Base-by-base conservation (phyloP, 164 flowering plant genomes). In the Aristolochia fimbriata region DNA sequence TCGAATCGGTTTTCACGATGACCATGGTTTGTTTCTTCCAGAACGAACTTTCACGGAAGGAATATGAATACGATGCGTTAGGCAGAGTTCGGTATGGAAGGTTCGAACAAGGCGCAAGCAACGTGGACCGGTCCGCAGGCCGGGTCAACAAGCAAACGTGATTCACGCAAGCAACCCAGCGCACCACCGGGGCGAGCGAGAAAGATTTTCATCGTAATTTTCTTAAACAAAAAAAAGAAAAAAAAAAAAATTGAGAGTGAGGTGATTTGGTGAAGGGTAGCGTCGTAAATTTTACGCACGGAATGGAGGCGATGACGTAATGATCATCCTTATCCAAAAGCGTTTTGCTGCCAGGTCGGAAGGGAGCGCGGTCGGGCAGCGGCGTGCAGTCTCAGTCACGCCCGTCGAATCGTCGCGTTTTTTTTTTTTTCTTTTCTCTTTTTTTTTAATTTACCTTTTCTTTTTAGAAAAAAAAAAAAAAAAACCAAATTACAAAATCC, bases 351-450 rank as follows among this genome's bases (percentile, higher is more conserved):
- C 66, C 69, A 63, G 60, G 65, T 57, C 47, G 68, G 51, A 57
- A 24, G 47, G 52, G 53, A 50, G 59, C 51, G 62, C 31, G 59
- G 68, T 62, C 51, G 73, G 62, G 63, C 45, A 62, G 66, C 57
- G 60, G 63, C 73, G 66, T 62, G 69, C 69, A 27, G 66, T 62
- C 63, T 47, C 24, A 25, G 57, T 64, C 64, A 64, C 58, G 68
- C 64, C 27, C 46, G 52, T 62, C 63, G 55, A 63, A 47, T 59
- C 67, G 51, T 55, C 62, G 50, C 25, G 58, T 53, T 23, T 59
- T 52, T 52, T 51, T 20, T 4, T 20, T 51, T 20, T 20, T 9
- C 19, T 51, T 51, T 19, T 50, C 17, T 15, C 9, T 4, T 19
- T 4, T 19, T 4, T 19, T 15, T 15, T 1, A 51, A 12, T 13